These are phyloP conservation scores for Candida pseudoviswanathii DNA, from an alignment of 1,139 yeast genomes.

Conservation along the genomic window DNA sequence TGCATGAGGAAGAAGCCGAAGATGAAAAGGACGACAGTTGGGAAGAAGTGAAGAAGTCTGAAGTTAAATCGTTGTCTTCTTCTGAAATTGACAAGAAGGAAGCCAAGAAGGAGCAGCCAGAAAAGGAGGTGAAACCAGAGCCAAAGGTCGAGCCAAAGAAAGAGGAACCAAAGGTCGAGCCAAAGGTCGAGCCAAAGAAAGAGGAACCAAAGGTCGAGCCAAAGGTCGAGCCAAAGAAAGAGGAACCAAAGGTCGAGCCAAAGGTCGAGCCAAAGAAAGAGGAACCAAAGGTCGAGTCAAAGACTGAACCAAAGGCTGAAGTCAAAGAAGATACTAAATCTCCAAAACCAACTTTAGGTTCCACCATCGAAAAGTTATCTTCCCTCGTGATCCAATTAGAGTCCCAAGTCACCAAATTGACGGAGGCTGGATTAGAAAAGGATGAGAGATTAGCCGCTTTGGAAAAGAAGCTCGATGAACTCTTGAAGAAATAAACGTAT, in stretches of 20 bases:
- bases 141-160: slow-evolving; percentile 19
- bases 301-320: slow-evolving; percentile 16
- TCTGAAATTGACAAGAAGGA: slow-evolving; percentile 13
- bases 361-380: slow-evolving; percentile 67
- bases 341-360: slow-evolving; percentile 63
- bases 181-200: slow-evolving; percentile 19
- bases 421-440: slow-evolving; percentile 58
- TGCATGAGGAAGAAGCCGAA: slow-evolving; percentile 19
- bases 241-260: slow-evolving; percentile 15
- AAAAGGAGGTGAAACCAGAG: slow-evolving; percentile 14
- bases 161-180: slow-evolving; percentile 12
- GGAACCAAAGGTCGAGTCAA: slow-evolving; percentile 18
- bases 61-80: slow-evolving; percentile 15
- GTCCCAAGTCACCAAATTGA: slow-evolving; percentile 51
- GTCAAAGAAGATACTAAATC: slow-evolving; percentile 8
- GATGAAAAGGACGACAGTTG: slow-evolving; percentile 42
- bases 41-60: slow-evolving; percentile 43
- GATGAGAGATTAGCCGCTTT: slow-evolving; percentile 56
- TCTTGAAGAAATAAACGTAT: slow-evolving; percentile 27
- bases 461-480: slow-evolving; percentile 44
- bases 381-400: slow-evolving; percentile 58
- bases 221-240: slow-evolving; percentile 18
- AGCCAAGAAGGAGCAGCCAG: slow-evolving; percentile 18
- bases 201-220: slow-evolving; percentile 16
- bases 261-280: slow-evolving; percentile 18